Evolutionary conservation across 192 early-diverging fungal species (phyloP).

Genomic region (Mortierella hygrophila): DNA sequence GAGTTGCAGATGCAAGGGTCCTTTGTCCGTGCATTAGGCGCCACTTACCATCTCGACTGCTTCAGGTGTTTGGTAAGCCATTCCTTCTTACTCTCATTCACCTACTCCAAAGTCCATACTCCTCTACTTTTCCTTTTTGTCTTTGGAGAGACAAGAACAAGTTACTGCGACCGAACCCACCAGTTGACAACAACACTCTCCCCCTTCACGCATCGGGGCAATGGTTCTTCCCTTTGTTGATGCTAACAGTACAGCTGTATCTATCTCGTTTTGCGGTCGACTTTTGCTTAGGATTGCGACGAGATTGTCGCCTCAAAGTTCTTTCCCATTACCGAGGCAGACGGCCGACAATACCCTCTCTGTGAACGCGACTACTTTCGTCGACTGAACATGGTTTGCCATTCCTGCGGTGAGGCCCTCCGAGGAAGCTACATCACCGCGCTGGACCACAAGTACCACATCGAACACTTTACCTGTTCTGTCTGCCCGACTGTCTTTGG

Average conservation of each 20-base stretch:
- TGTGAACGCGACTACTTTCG: slow-evolving; percentile 93
- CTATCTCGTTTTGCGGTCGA: not conserved
- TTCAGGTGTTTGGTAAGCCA: slow-evolving; percentile 89
- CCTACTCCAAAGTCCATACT: not conserved
- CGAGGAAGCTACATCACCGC: slow-evolving; percentile 94
- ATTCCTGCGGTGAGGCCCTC: slow-evolving; percentile 88
- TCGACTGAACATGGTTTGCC: slow-evolving; percentile 83
- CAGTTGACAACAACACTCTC: not conserved
- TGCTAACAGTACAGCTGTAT: not conserved
- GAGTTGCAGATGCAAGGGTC: slow-evolving; percentile 81
- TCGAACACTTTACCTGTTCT: slow-evolving; percentile 97
- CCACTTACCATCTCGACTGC: slow-evolving; percentile 94
- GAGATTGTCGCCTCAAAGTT: slow-evolving; percentile 86
- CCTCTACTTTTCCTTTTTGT: not conserved
- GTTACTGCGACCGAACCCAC: not conserved
- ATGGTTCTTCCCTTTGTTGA: not conserved
- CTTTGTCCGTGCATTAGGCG: slow-evolving; percentile 88
- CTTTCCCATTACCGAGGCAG: slow-evolving; percentile 75
- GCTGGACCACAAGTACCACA: slow-evolving; percentile 92
- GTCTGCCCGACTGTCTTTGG: slow-evolving; percentile 95
- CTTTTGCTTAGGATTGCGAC: slow-evolving; percentile 76
- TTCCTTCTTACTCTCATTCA: not conserved
- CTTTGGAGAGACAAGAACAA: not conserved
- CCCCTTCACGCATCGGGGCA: not conserved
- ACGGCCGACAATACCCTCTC: slow-evolving; percentile 73